phyloP scores from a whole-genome alignment of 2,329 filamentous ascomycete species.

The Arthrinium puccinioides region DNA sequence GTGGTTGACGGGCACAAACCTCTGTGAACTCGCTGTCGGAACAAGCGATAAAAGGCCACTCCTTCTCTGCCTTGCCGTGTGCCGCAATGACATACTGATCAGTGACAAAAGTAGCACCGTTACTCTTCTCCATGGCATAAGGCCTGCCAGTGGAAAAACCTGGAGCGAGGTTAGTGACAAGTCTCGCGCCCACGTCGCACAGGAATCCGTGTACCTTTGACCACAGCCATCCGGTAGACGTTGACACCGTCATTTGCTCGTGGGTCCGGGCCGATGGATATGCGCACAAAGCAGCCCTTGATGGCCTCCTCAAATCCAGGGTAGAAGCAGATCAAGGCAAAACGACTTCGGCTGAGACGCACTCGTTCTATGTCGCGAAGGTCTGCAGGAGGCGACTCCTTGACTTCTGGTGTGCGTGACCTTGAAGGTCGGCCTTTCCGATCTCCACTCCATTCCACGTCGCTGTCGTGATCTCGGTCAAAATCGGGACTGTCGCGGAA shows the following conservation, averaged over 20 bases:
- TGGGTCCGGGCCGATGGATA: conserved; percentile 71
- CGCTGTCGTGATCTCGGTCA: conserved; percentile 66
- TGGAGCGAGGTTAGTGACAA: conserved; percentile 28
- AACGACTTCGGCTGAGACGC: conserved; percentile 76
- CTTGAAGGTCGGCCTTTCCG: conserved; percentile 39
- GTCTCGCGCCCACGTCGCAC: neutral
- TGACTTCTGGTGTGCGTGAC: conserved; percentile 46
- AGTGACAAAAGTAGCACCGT: conserved; percentile 71
- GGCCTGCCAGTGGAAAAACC: conserved; percentile 72
- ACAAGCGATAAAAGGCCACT: conserved; percentile 85
- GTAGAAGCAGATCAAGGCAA: conserved; percentile 88
- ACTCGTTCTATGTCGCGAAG: conserved; percentile 79
- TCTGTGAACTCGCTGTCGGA: conserved; percentile 84
- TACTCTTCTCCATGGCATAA: conserved; percentile 71
- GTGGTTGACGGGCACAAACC: conserved; percentile 34
- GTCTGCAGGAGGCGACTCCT: conserved; percentile 62
- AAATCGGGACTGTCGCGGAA: conserved; percentile 33
- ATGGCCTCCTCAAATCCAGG: conserved; percentile 81
- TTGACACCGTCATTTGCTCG: conserved; percentile 50
- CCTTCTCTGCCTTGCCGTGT: conserved; percentile 74
- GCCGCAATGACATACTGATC: conserved; percentile 78
- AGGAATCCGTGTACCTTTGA: conserved; percentile 58
- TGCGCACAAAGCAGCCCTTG: conserved; percentile 75
- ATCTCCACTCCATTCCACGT: conserved; percentile 64
- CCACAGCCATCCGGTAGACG: conserved; percentile 79